Evolutionary conservation across 441 rosid genomes (phyloP).

Genomic region (Adansonia grandidieri): DNA sequence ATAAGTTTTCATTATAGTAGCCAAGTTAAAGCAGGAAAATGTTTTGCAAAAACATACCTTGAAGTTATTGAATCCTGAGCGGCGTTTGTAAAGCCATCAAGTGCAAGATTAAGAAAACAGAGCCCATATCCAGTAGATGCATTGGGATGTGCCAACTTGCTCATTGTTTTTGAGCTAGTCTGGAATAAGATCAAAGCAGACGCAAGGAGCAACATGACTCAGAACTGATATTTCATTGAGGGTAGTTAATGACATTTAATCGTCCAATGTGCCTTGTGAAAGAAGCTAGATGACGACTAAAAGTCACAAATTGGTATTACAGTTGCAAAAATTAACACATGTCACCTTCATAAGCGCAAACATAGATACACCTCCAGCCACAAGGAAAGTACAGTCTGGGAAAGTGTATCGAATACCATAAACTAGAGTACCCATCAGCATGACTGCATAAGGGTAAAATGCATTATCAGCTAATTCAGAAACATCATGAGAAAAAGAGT

Average conservation of each 20-base stretch:
- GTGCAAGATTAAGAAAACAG: conserved; percentile 86
- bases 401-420: conserved; percentile 82
- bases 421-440: conserved; percentile 90
- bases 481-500: not conserved
- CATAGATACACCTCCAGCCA: conserved; percentile 87
- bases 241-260: not conserved
- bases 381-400: conserved; percentile 84
- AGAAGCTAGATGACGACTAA: not conserved
- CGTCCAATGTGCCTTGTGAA: not conserved
- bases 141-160: conserved; percentile 91
- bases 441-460: conserved; percentile 54
- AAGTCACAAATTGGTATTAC: conserved; percentile 14
- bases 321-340: not conserved
- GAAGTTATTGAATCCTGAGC: conserved; percentile 48
- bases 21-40: not conserved
- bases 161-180: conserved; percentile 90
- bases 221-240: not conserved
- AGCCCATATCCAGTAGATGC: conserved; percentile 90
- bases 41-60: conserved; percentile 47
- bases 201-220: not conserved
- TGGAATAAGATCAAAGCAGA: conserved; percentile 34
- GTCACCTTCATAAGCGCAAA: conserved; percentile 87
- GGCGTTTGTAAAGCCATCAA: conserved; percentile 96
- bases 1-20: not conserved
- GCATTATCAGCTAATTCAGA: conserved; percentile 2